Evolutionary conservation across 2,329 filamentous ascomycete genomes (phyloP), one percentile per base, ranked within the genome.

Genomic region (Beauveria bassiana): DNA sequence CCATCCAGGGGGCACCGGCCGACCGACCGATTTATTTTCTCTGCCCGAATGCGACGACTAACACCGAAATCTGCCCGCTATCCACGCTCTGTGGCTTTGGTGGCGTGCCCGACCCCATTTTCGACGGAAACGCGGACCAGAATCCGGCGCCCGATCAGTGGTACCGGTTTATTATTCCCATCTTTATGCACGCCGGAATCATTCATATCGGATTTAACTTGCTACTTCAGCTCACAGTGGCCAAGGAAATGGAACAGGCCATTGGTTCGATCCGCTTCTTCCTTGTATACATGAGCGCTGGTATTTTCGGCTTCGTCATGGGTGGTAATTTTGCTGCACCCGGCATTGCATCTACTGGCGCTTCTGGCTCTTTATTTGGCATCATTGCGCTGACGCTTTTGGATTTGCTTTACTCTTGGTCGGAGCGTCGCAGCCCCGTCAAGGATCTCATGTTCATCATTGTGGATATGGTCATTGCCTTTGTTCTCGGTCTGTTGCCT

Each of bases 151-250:
- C 95, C 0, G 87, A 98, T 71, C 95, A 99, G 73, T 99, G 95
- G 95, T 99, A 85, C 76, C 89, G 95, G 64, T 98, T 99, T 78
- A 97, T 99, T 70, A 78, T 88, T 1, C 93, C 95, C 45, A 97
- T 99, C 64, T 99, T 99, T 77, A 79, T 99, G 69, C 95, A 99
- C 70, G 92, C 91, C 1, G 95, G 95, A 16, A 77, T 99, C 61
- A 88, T 99, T 65, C 95, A 99, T 71, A 97, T 99, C 62, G 90
- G 86, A 18, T 97, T 98, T 81, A 99, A 99, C 75, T 81, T 99
- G 75, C 81, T 98, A 8, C 82, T 97, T 24, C 95, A 99, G 73
- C 76, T 97, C 69, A 96, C 91, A 0, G 84, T 98, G 61, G 95
- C 89, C 34, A 87, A 89, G 46, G 95, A 99, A 69, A 96, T 99